Evolutionary conservation across 2,329 filamentous ascomycete species (phyloP).

Genomic region (Beauveria asiatica): DNA sequence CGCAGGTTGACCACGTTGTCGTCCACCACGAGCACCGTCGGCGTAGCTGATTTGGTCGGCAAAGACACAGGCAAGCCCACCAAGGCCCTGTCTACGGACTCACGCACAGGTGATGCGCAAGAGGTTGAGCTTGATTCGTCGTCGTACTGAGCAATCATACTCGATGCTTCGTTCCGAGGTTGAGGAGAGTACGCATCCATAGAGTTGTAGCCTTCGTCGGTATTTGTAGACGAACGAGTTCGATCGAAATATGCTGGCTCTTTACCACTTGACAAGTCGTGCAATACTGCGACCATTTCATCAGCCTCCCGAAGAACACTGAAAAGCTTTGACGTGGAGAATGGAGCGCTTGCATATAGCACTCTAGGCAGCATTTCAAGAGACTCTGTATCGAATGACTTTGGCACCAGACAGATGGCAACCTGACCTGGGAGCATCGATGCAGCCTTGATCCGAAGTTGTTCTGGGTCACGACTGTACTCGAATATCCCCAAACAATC

Average conservation of each 20-base stretch:
- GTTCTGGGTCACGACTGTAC: background rate
- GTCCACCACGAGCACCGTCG: conserved; percentile 33
- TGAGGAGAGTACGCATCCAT: background rate
- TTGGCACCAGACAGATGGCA: background rate
- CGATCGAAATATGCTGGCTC: background rate
- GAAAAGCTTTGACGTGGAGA: background rate
- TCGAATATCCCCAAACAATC: background rate
- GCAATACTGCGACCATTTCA: background rate
- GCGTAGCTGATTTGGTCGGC: conserved; percentile 7
- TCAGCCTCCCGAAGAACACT: background rate
- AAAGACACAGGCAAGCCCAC: background rate
- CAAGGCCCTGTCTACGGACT: background rate
- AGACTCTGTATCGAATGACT: background rate
- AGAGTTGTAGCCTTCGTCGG: background rate
- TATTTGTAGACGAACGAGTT: background rate
- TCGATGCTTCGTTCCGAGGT: background rate
- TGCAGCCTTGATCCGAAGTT: background rate
- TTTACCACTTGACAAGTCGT: background rate
- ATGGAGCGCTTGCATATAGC: background rate
- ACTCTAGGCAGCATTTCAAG: background rate
- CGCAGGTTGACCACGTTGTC: conserved; percentile 41
- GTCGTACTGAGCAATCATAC: background rate
- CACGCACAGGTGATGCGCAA: background rate
- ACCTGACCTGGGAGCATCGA: background rate
- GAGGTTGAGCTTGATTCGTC: background rate